Percentiles rank a stretch among this genome's conserved stretches.
phyloP scores from a whole-genome alignment of 108 stramenopile genomes.

The Skeletonema grethae region DNA sequence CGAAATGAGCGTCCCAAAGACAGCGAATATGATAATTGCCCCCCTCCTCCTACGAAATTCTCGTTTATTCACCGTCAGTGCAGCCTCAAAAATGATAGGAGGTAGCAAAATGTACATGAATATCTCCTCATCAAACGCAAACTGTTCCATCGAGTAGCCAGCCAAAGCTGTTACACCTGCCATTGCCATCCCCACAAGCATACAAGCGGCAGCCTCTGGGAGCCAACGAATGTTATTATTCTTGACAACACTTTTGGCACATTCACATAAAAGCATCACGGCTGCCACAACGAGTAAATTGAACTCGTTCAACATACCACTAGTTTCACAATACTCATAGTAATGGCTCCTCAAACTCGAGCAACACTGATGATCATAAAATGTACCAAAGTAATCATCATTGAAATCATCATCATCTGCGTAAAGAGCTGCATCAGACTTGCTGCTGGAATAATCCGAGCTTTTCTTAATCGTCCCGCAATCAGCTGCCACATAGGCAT shows the following conservation, averaged over 20 bases:
- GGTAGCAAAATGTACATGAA: constrained; percentile 85
- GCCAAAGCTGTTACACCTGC: constrained; percentile 26
- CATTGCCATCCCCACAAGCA: constrained; percentile 60
- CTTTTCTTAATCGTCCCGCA: constrained; percentile 52
- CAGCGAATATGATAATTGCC: constrained; percentile 80
- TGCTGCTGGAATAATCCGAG: constrained; percentile 13
- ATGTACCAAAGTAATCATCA: constrained; percentile 68
- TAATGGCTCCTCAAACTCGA: constrained; percentile 48
- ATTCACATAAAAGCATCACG: constrained; percentile 74
- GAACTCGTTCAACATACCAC: constrained; percentile 58
- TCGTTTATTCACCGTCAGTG: constrained; percentile 70
- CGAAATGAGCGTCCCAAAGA: constrained; percentile 73
- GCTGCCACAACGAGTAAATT: constrained; percentile 70
- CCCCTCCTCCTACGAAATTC: constrained; percentile 76
- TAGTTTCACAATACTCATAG: constrained; percentile 56
- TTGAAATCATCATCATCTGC: constrained; percentile 53
- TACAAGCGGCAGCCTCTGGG: constrained; percentile 87
- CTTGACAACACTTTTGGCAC: constrained; percentile 69
- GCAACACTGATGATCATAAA: constrained; percentile 72
- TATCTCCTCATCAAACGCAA: constrained; percentile 82
- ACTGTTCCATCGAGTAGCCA: constrained; percentile 36
- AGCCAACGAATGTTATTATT: constrained; percentile 61
- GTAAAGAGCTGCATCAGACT: constrained; percentile 18
- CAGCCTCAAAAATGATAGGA: constrained; percentile 89
- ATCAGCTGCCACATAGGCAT: constrained; percentile 73